phyloP scores from a whole-genome alignment of 352 stramenopile species.

The Phytophthora chlamydospora region DNA sequence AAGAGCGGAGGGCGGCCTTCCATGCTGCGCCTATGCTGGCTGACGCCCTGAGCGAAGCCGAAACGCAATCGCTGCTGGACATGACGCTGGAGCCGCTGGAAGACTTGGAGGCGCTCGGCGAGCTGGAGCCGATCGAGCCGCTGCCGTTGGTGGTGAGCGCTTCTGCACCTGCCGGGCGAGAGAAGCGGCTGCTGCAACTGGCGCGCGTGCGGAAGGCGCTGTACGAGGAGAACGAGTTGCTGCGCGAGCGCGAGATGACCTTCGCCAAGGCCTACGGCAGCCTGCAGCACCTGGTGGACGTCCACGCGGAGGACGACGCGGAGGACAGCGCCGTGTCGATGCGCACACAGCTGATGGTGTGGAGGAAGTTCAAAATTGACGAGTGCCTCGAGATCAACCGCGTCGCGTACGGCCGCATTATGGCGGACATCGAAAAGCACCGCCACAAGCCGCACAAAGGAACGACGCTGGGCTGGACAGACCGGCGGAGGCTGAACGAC shows the following conservation, averaged over 20 bases:
- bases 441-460: slow-evolving; percentile 35
- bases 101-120: slow-evolving; percentile 23
- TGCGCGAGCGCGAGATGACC: slow-evolving; percentile 40
- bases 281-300: slow-evolving; percentile 54
- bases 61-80: slow-evolving; percentile 32
- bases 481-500: slow-evolving; percentile 34
- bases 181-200: slow-evolving; percentile 39
- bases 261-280: slow-evolving; percentile 54
- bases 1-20: slow-evolving; percentile 24
- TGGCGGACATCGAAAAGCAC: slow-evolving; percentile 44
- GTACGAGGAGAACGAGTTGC: slow-evolving; percentile 54
- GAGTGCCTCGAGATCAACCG: slow-evolving; percentile 54
- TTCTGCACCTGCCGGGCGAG: slow-evolving; percentile 12
- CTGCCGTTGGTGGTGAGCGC: slow-evolving; percentile 19
- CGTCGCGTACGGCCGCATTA: slow-evolving; percentile 43
- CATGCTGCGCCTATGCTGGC: slow-evolving; percentile 20
- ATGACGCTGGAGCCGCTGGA: slow-evolving; percentile 30
- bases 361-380: slow-evolving; percentile 43
- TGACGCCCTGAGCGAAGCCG: slow-evolving; percentile 19
- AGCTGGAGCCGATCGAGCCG: slow-evolving; percentile 28
- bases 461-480: slow-evolving; percentile 52
- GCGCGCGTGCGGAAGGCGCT: slow-evolving; percentile 41
- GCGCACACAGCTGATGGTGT: slow-evolving; percentile 41
- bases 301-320: slow-evolving; percentile 35
- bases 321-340: slow-evolving; percentile 21